Evolutionary conservation across 495 filamentous ascomycete genomes (phyloP), one percentile per base, ranked within the genome.

Genomic region (Penicillium roqueforti): DNA sequence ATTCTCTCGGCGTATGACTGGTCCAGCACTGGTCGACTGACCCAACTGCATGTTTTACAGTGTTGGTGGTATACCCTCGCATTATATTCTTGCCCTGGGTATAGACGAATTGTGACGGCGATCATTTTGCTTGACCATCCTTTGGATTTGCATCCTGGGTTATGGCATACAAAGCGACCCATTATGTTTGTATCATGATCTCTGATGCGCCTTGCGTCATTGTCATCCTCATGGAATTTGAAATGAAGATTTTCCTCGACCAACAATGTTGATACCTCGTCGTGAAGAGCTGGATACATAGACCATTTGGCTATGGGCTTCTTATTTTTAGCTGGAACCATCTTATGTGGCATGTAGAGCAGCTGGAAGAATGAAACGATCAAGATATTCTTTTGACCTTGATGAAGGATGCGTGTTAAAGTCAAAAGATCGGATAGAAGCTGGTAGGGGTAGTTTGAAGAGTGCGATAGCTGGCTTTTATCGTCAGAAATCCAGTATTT

Each of bases 21-120:
- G 61, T 76, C 71, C 45, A 75, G 49, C 26, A 61, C 23, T 18
- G 72, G 73, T 54, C 66, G 56, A 49, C 65, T 63, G 9, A 75
- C 50, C 6, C 20, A 45, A 8, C 62, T 41, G 56, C 75, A 78
- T 18, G 23, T 41, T 53, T 64, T 66, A 59, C 75, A 80, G 25
- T 62, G 70, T 67, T 80, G 74, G 53, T 77, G 63, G 59, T 75
- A 80, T 34, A 80, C 76, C 58, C 69, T 55, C n/a, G 74, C 75
- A 65, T 79, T 80, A 59, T 80, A 80, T 60, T 51, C 47, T 31
- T 53, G 26, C 19, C 51, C 54, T 20, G 58, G 55, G 61, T 78
- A 80, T 60, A 67, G 66, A 31, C 75, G 72, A 43, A 80, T 79
- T 0, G 68, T 73, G 38, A 76, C 75, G 26, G 76, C 70, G 20